phyloP scores from a whole-genome alignment of 768 basidiomycete genomes.

The Favolaschia claudopus region DNA sequence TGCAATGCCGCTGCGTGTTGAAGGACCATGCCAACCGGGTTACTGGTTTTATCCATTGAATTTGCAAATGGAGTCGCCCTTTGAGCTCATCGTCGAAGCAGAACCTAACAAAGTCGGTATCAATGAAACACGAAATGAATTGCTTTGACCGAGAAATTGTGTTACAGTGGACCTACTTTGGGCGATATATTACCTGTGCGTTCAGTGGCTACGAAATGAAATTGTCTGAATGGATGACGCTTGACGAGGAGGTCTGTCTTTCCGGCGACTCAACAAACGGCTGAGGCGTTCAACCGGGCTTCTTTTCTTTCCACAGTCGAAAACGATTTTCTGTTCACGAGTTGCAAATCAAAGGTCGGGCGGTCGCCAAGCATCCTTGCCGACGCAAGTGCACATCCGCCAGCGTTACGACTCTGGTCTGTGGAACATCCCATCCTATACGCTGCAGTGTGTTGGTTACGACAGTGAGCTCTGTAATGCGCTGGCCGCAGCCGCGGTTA shows the following conservation, averaged over 20 bases:
- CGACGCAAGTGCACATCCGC: slow-evolving; percentile 22
- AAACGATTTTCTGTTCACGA: slow-evolving; percentile 30
- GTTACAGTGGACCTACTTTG: slow-evolving; percentile 38
- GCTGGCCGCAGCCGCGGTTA: not conserved
- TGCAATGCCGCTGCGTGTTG: slow-evolving; percentile 37
- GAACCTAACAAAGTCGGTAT: slow-evolving; percentile 30
- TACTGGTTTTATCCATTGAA: slow-evolving; percentile 40
- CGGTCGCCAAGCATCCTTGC: slow-evolving; percentile 7
- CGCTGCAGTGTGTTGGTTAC: slow-evolving; percentile 36
- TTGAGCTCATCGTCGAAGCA: slow-evolving; percentile 39
- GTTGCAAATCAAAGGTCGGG: slow-evolving; percentile 16
- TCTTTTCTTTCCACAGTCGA: slow-evolving; percentile 22
- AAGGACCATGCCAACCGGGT: slow-evolving; percentile 32
- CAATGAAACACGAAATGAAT: not conserved
- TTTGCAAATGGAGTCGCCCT: slow-evolving; percentile 16
- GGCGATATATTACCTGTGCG: slow-evolving; percentile 28
- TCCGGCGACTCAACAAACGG: not conserved
- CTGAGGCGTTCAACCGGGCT: too few species aligned
- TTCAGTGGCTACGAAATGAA: slow-evolving; percentile 35
- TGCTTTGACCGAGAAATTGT: too few species aligned
- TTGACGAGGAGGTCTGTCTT: slow-evolving; percentile 37
- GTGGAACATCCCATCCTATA: slow-evolving; percentile 35
- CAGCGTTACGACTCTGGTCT: slow-evolving; percentile 34
- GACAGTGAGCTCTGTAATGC: slow-evolving; percentile 23
- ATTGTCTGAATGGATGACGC: slow-evolving; percentile 39